These are phyloP conservation scores for Aurantiochytrium sp. DNA, from an alignment of 108 stramenopile genomes.

Conservation along the genomic window DNA sequence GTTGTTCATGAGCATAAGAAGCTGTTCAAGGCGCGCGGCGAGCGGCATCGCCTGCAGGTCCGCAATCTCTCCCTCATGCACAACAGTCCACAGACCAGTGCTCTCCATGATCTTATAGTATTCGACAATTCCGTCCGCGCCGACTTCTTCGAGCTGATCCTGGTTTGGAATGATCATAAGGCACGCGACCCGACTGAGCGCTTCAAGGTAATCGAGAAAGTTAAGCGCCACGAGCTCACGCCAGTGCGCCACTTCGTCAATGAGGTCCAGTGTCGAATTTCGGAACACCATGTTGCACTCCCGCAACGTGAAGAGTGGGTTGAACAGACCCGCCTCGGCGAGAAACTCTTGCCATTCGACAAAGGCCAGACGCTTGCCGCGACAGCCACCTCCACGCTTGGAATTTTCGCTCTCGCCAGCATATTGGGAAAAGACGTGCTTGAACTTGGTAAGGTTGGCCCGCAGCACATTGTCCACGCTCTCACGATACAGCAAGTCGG, in stretches of 20 bases:
- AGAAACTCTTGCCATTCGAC: neutral
- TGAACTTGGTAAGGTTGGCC: neutral
- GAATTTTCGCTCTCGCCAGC: neutral
- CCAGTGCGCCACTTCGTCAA: neutral
- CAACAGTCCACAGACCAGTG: neutral
- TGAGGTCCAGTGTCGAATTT: neutral
- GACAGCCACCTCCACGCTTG: neutral
- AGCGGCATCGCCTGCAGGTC: neutral
- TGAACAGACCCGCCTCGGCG: neutral
- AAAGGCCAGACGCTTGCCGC: neutral
- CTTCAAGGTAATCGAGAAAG: neutral
- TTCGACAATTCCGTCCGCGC: neutral
- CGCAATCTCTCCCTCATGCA: neutral
- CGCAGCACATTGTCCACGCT: neutral
- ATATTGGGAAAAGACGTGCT: neutral
- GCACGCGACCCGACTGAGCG: neutral
- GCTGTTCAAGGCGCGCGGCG: neutral
- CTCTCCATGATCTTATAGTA: slow-evolving; percentile 17
- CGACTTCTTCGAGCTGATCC: neutral
- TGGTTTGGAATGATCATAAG: neutral
- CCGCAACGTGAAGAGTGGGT: neutral
- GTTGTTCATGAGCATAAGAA: neutral
- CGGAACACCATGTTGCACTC: neutral
- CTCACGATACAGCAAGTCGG: neutral
- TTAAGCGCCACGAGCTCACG: neutral